These are phyloP conservation scores for Bathelium albidoporum DNA, from an alignment of 495 filamentous ascomycete species.

Conservation along the genomic window DNA sequence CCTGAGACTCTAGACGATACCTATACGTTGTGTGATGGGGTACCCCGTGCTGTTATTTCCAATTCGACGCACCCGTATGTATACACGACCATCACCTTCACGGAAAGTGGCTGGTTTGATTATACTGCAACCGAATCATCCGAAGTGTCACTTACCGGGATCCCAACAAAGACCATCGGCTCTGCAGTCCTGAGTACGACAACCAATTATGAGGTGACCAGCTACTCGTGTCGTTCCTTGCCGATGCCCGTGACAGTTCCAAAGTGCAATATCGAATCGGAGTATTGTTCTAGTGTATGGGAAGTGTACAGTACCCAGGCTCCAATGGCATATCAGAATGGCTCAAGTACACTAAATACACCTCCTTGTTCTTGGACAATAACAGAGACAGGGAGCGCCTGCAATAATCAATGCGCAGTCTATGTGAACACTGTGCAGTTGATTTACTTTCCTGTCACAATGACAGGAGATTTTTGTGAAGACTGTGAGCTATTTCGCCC, in stretches of 20 bases:
- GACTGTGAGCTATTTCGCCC: neutral
- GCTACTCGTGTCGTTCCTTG: neutral
- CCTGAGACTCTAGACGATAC: neutral
- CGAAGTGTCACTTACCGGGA: neutral
- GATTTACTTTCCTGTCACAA: conserved; percentile 7
- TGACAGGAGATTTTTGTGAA: neutral
- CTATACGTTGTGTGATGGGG: conserved; percentile 8
- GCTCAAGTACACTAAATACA: neutral
- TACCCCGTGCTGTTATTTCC: conserved; percentile 4
- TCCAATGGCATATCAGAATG: neutral
- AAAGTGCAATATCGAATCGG: neutral
- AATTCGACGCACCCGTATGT: neutral
- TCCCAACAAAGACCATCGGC: neutral
- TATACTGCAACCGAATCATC: neutral
- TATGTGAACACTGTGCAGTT: conserved; percentile 7
- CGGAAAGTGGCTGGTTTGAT: neutral
- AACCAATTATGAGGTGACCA: too few relatives aligned
- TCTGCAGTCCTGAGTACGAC: neutral
- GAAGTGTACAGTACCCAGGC: neutral
- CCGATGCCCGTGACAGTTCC: neutral
- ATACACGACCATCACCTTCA: neutral
- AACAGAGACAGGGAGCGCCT: neutral
- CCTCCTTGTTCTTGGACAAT: neutral
- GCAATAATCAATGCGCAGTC: neutral
- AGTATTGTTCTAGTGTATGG: neutral